phyloP scores from a whole-genome alignment of 2,329 filamentous ascomycete genomes.

The Aspergillus brasiliensis region DNA sequence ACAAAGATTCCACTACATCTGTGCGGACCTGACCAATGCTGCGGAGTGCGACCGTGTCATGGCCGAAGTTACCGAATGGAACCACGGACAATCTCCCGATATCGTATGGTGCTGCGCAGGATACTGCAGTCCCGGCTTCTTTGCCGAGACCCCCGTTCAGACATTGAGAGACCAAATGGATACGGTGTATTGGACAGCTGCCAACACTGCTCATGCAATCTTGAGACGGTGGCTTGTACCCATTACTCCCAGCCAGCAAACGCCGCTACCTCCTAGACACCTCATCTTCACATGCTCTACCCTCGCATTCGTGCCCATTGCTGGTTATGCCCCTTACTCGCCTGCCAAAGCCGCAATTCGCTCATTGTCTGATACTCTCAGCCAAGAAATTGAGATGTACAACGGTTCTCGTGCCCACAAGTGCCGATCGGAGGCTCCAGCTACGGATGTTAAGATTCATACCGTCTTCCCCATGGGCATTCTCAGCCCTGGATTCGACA shows the following conservation, averaged over 20 bases:
- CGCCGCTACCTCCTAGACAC: slow-evolving; percentile 58
- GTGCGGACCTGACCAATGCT: slow-evolving; percentile 74
- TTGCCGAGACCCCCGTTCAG: slow-evolving; percentile 70
- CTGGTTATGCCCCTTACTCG: slow-evolving; percentile 81
- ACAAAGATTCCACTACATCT: slow-evolving; percentile 82
- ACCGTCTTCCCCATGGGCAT: slow-evolving; percentile 86
- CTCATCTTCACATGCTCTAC: slow-evolving; percentile 85
- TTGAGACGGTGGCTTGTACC: slow-evolving; percentile 71
- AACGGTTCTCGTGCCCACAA: slow-evolving; percentile 60
- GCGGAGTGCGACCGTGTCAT: slow-evolving; percentile 72
- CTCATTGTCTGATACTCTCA: slow-evolving; percentile 77
- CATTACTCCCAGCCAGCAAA: slow-evolving; percentile 30
- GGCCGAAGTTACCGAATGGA: slow-evolving; percentile 74
- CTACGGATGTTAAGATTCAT: slow-evolving; percentile 75
- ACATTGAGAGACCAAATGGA: slow-evolving; percentile 80
- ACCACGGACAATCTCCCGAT: slow-evolving; percentile 71
- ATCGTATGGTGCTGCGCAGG: slow-evolving; percentile 92
- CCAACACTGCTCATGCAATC: slow-evolving; percentile 81
- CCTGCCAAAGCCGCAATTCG: slow-evolving; percentile 85
- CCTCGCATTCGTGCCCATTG: slow-evolving; percentile 72
- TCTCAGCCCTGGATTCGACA: slow-evolving; percentile 69
- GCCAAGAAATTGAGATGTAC: slow-evolving; percentile 84
- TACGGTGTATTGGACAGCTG: slow-evolving; percentile 84
- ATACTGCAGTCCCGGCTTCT: slow-evolving; percentile 71
- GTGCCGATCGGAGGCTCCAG: slow-evolving; percentile 42